These are phyloP conservation scores for Sherardia arvensis DNA, from an alignment of 257 asterid species.

Conservation along the genomic window DNA sequence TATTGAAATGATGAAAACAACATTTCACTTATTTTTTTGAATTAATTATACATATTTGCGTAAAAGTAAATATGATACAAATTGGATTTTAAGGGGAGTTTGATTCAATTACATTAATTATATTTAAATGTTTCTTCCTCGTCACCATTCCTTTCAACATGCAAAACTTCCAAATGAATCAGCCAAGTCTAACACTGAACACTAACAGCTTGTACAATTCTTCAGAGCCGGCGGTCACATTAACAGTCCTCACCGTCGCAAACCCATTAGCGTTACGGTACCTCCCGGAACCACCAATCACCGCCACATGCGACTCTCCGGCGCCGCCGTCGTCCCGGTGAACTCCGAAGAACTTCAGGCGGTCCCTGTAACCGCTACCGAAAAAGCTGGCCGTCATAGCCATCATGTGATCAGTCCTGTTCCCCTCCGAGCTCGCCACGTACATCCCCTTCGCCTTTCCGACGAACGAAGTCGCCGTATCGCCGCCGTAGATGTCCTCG, in stretches of 20 bases:
- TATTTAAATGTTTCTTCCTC: no score
- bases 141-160: no score
- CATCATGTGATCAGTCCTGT: not conserved
- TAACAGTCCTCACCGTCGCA: slow-evolving; percentile 29
- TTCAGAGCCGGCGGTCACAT: slow-evolving; percentile 5
- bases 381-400: not conserved
- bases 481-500: not conserved
- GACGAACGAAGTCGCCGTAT: not conserved
- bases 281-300: slow-evolving; percentile 67
- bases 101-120: no score
- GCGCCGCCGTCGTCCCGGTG: slow-evolving; percentile 35
- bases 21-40: no score
- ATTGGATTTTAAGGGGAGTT: no score
- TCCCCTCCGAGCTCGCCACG: not conserved
- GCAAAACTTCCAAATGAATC: not conserved
- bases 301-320: slow-evolving; percentile 55
- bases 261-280: slow-evolving; percentile 66
- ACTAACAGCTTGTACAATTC: slow-evolving; percentile 16
- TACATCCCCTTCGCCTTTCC: not conserved
- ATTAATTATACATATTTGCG: no score
- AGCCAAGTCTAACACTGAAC: slow-evolving; percentile 21
- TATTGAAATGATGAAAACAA: no score
- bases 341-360: slow-evolving; percentile 58
- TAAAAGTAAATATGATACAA: no score
- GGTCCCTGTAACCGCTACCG: slow-evolving; percentile 31